Conservation (phyloP, 1,284 basidiomycete species). For the Lentinus polychrous region DNA sequence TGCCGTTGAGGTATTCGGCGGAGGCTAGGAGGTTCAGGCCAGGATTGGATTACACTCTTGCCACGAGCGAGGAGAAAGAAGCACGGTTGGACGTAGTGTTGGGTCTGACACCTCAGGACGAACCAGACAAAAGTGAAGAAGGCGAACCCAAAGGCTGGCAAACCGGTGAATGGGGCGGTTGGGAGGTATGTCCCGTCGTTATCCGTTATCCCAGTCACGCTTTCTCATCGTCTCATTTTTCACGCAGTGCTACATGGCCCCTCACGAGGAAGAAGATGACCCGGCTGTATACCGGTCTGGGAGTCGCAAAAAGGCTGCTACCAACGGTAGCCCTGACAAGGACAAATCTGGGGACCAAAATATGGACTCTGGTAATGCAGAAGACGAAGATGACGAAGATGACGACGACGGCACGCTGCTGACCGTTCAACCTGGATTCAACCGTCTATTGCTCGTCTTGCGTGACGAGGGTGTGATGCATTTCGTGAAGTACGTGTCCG, state of each 20-base stretch:
- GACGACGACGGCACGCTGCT: slow-evolving; percentile 83
- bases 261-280: slow-evolving; percentile 89
- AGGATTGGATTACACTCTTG: slow-evolving; percentile 94
- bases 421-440: slow-evolving; percentile 88
- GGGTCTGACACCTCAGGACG: slow-evolving; percentile 76
- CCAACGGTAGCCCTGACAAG: slow-evolving; percentile 16
- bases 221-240: slow-evolving; percentile 3
- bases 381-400: slow-evolving; percentile 29
- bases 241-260: slow-evolving; percentile 84
- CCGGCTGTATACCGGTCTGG: slow-evolving; percentile 88
- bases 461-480: slow-evolving; percentile 91
- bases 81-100: slow-evolving; percentile 84
- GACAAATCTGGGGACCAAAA: slow-evolving; percentile 18
- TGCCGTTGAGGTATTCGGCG: slow-evolving; percentile 68
- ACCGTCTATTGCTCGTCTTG: slow-evolving; percentile 83
- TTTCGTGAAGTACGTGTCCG: slow-evolving; percentile 92
- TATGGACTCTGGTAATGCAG: slow-evolving; percentile 13
- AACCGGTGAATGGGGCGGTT: slow-evolving; percentile 82
- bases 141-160: slow-evolving; percentile 52
- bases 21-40: slow-evolving; percentile 88
- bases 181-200: slow-evolving; percentile 60
- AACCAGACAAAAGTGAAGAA: slow-evolving; percentile 28
- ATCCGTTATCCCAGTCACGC: background rate
- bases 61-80: slow-evolving; percentile 81
- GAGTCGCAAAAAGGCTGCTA: slow-evolving; percentile 38